Percentiles rank a stretch among this genome's conserved stretches.
Conservation (phyloP, 2,329 filamentous ascomycete genomes). For the Cercospora brassicicola region DNA sequence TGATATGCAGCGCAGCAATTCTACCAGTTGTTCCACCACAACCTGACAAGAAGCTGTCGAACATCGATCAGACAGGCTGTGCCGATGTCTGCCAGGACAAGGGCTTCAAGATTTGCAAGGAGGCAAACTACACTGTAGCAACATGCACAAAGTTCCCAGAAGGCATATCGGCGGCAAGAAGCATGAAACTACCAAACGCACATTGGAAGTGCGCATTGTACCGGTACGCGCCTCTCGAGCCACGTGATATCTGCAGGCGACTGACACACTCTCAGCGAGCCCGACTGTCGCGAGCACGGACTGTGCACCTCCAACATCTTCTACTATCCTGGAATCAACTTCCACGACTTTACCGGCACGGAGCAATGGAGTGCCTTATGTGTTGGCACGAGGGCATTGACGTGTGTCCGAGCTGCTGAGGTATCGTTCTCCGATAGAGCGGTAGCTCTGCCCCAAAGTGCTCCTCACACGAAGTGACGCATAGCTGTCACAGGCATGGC, state of each 20-base stretch:
- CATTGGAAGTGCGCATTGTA: neutral
- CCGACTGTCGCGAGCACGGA: neutral
- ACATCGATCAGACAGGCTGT: neutral
- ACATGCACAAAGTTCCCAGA: neutral
- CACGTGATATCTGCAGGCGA: neutral
- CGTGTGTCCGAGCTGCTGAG: neutral
- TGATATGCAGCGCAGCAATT: neutral
- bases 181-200: neutral
- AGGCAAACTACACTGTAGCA: neutral
- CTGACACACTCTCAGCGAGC: neutral
- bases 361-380: neutral
- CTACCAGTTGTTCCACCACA: neutral
- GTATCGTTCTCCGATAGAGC: neutral
- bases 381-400: neutral
- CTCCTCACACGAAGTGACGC: no score
- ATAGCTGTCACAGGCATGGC: no score
- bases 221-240: neutral
- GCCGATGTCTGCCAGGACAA: neutral
- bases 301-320: neutral
- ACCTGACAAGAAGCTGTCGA: neutral
- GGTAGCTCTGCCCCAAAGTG: no score
- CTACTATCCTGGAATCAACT: neutral
- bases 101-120: neutral
- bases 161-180: neutral
- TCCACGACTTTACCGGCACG: neutral